Evolutionary conservation across 495 filamentous ascomycete species (phyloP).

Genomic region (Astrothelium macrocarpum): DNA sequence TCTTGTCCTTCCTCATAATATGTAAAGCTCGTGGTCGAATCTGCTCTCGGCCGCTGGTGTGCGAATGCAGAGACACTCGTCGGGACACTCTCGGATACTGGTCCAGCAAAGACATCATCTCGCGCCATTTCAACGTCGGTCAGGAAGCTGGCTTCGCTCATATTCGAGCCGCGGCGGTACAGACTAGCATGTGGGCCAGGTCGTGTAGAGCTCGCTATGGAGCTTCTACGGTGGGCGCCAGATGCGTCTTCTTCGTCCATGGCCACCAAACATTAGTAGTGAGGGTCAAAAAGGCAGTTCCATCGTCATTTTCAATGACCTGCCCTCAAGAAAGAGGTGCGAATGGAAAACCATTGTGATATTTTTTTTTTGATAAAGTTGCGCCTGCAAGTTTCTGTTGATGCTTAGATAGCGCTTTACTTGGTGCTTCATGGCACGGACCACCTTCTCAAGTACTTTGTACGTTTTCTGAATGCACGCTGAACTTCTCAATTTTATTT

Average conservation of each 20-base stretch:
- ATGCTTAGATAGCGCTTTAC: background rate
- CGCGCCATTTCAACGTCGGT: constrained; percentile 99
- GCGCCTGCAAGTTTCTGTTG: background rate
- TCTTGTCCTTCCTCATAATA: constrained; percentile 55
- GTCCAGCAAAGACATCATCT: constrained; percentile 90
- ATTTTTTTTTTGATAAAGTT: no score
- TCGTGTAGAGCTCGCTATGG: constrained; percentile 1
- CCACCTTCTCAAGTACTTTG: background rate
- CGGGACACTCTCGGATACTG: constrained; percentile 88
- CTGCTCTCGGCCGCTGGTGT: constrained; percentile 62
- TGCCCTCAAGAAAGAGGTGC: no score
- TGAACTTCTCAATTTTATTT: background rate
- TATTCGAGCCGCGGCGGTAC: constrained; percentile 57
- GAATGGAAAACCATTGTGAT: no score
- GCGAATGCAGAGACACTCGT: constrained; percentile 82
- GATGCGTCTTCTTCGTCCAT: background rate
- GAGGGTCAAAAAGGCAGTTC: background rate
- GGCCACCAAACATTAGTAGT: background rate
- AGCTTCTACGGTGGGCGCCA: constrained; percentile 4
- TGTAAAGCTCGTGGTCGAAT: constrained; percentile 80
- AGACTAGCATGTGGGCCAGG: constrained; percentile 3
- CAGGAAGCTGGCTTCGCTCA: constrained; percentile 74
- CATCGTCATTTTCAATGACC: no score
- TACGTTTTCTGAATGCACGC: background rate
- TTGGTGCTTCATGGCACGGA: background rate